Evolutionary conservation across 2,329 filamentous ascomycete genomes (phyloP), one percentile per base, ranked within the genome.

Genomic region (Pseudogymnoascus sp.): DNA sequence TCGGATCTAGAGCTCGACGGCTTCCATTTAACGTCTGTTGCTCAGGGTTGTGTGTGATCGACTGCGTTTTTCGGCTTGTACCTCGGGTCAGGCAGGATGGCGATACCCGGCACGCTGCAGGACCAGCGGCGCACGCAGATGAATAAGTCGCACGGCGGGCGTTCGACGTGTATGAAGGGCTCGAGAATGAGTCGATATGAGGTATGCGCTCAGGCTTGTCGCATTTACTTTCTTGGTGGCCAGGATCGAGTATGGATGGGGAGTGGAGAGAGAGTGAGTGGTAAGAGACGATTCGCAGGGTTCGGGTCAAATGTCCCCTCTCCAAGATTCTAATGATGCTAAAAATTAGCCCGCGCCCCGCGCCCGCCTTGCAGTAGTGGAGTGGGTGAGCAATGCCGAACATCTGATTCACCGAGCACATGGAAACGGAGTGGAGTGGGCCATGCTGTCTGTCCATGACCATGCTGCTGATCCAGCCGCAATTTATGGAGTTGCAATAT

Each of bases 1-100:
- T 71, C 66, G 66, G 67, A 68, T 64, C 67, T 71, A 69, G 62
- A 64, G 65, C 66, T 67, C 64, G 63, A 69, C 65, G 67, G 66
- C 57, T 69, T 69, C 71, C 69, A 72, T 73, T 66, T 41, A 43
- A 64, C 47, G 47, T 39, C 36, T 38, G 43, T 37, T 36, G 18
- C 36, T 50, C 35, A 60, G 38, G 58, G 7, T 43, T 60, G 36
- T 60, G 36, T 60, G 38, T 60, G 47, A 54, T 28, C 33, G 22
- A 25, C 22, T 25, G 57, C 25, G 20, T 38, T 58, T 37, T 39
- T 37, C 57, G 33, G 57, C 35, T 58, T 28, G 58, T 60, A 50
- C 36, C 58, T 60, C 36, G 58, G 58, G 57, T 58, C 57, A 39
- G 57, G 57, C 57, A 39, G 22, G 58, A 60, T 25, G 6, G 22